These are phyloP conservation scores for Cladophialophora yegresii DNA, from an alignment of 2,329 filamentous ascomycete genomes.

Conservation along the genomic window DNA sequence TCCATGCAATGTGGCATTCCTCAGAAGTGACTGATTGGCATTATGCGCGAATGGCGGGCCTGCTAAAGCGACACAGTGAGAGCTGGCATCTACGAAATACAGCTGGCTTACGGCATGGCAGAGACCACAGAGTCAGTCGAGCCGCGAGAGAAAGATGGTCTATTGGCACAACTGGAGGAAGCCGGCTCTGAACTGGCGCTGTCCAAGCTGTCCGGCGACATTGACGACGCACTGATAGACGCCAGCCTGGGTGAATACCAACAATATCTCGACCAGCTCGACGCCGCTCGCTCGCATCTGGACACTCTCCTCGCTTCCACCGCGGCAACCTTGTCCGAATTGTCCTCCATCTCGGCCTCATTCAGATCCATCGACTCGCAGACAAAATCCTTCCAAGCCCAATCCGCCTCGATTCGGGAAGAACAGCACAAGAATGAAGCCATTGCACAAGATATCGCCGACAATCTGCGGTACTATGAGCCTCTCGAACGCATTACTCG, in stretches of 20 bases:
- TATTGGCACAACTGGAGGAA: slow-evolving; percentile 33
- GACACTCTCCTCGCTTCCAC: slow-evolving; percentile 77
- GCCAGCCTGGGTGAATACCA: slow-evolving; percentile 83
- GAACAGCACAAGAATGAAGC: slow-evolving; percentile 78
- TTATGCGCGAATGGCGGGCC: neutral
- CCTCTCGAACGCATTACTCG: slow-evolving; percentile 90
- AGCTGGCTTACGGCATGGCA: neutral
- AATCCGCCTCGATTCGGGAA: slow-evolving; percentile 82
- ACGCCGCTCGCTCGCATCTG: slow-evolving; percentile 78
- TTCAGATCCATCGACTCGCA: slow-evolving; percentile 87
- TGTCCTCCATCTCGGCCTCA: slow-evolving; percentile 78
- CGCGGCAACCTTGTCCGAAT: slow-evolving; percentile 70
- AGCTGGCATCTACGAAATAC: neutral
- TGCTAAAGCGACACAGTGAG: neutral
- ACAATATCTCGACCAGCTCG: slow-evolving; percentile 77
- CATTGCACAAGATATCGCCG: slow-evolving; percentile 80
- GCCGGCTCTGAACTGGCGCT: slow-evolving; percentile 59
- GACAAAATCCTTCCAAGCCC: slow-evolving; percentile 87
- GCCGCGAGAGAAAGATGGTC: slow-evolving; percentile 20
- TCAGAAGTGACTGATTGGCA: neutral
- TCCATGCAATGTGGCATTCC: neutral
- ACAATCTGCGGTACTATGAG: slow-evolving; percentile 90
- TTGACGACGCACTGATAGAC: slow-evolving; percentile 70
- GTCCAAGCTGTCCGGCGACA: slow-evolving; percentile 58
- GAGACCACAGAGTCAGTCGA: slow-evolving; percentile 4